Conservation (phyloP, 2,329 filamentous ascomycete genomes). For the Trichoderma cornu-damae region DNA sequence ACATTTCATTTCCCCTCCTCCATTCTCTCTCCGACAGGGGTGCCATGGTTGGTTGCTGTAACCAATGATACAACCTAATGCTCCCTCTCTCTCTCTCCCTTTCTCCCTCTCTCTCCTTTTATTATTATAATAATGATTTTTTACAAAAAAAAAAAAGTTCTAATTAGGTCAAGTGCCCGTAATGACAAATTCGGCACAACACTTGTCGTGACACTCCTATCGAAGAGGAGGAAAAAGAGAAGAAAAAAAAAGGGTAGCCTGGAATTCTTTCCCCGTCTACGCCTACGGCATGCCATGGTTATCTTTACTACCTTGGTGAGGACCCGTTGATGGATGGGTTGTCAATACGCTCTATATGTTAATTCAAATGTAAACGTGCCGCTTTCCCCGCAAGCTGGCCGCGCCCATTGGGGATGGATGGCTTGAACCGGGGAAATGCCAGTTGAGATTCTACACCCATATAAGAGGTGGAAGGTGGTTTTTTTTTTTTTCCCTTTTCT, state of each 20-base stretch:
- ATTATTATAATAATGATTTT: too few species aligned
- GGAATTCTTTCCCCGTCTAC: not conserved
- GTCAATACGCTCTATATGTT: not conserved
- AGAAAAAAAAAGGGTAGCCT: too few species aligned
- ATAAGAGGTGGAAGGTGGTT: constrained; percentile 5
- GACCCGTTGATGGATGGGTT: too few species aligned
- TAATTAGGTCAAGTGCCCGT: not conserved
- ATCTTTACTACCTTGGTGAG: not conserved
- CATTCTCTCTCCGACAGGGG: not conserved
- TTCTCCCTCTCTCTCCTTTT: too few species aligned
- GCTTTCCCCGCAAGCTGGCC: constrained; percentile 2
- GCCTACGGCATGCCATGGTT: not conserved
- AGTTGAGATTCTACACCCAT: not conserved
- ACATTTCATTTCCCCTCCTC: too few species aligned
- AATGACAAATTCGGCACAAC: not conserved
- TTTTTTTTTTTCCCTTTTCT: too few species aligned
- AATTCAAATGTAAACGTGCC: not conserved
- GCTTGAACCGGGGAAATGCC: not conserved
- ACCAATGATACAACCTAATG: not conserved
- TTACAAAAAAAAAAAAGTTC: too few species aligned
- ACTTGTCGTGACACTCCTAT: not conserved
- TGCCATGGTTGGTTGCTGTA: not conserved
- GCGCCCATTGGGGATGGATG: not conserved
- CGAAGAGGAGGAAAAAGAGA: too few species aligned
- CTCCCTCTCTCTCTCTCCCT: not conserved